Conservation (phyloP, 257 asterid species). For the Solanum tarapatanum region DNA sequence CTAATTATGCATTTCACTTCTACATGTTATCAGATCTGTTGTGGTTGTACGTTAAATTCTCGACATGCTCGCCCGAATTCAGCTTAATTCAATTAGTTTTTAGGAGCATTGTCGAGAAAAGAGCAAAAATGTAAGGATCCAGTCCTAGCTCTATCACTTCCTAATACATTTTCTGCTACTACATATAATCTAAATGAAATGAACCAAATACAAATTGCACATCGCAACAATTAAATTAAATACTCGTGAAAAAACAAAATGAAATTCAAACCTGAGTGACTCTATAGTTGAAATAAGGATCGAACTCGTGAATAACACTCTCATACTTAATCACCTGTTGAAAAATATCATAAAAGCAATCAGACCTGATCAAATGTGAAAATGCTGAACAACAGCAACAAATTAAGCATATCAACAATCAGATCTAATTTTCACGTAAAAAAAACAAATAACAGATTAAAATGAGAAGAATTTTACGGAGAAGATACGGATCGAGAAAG, state of each 20-base stretch:
- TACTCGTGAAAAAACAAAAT: not conserved
- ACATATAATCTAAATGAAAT: not conserved
- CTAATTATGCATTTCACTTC: not conserved
- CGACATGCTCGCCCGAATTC: not conserved
- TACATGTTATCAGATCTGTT: not conserved
- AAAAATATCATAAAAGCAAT: not conserved
- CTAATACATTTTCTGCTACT: not conserved
- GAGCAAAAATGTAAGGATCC: not conserved
- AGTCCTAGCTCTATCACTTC: not conserved
- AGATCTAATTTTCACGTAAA: conserved; percentile 8
- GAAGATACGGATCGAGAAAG: conserved; percentile 98
- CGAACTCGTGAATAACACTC: conserved; percentile 96
- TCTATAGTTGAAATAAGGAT: conserved; percentile 96
- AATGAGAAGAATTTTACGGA: conserved; percentile 35
- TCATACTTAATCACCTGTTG: conserved; percentile 90
- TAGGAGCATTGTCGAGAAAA: not conserved
- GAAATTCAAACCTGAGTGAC: conserved; percentile 83
- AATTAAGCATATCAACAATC: conserved; percentile 5
- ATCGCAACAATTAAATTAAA: not conserved
- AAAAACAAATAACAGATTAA: not conserved
- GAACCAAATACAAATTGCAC: not conserved
- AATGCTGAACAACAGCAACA: not conserved
- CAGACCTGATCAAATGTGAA: not conserved
- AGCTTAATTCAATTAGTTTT: not conserved
- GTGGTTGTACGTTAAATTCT: not conserved